A percentile compares a stretch with the other conserved stretches of the same genome.
phyloP scores from a whole-genome alignment of 164 flowering plant genomes.

The Dillenia turbinata region DNA sequence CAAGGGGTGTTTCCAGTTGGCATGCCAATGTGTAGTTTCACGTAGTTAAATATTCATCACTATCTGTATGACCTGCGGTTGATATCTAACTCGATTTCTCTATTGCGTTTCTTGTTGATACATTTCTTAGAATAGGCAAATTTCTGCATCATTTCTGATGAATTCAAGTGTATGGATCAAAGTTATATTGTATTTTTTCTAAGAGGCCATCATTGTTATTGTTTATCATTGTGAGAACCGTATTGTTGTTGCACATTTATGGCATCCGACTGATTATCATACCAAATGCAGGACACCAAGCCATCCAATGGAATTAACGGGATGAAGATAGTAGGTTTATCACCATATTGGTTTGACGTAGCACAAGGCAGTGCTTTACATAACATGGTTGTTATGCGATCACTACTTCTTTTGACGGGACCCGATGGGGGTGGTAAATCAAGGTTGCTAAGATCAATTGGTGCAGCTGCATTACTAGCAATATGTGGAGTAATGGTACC shows the following conservation, averaged over 20 bases:
- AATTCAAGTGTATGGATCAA: background rate
- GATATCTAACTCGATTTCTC: no score
- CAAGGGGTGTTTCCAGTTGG: no score
- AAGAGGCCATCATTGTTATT: no score
- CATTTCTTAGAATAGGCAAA: no score
- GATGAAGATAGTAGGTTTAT: conserved; percentile 70
- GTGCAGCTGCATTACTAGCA: conserved; percentile 92
- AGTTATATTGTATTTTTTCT: no score
- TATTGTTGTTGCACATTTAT: no score
- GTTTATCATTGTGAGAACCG: no score
- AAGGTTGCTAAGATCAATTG: conserved; percentile 86
- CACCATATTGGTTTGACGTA: conserved; percentile 93
- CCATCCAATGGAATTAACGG: conserved; percentile 24
- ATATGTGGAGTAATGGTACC: conserved; percentile 98
- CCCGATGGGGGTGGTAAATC: conserved; percentile 99
- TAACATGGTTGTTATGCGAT: conserved; percentile 80
- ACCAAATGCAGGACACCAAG: conserved; percentile 36
- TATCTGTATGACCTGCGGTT: no score
- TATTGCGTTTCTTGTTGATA: no score
- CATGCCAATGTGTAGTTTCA: no score
- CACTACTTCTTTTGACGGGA: conserved; percentile 88
- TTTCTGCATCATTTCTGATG: no score
- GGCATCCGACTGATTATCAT: background rate
- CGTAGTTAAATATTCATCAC: no score
- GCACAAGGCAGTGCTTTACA: conserved; percentile 77